phyloP scores from a whole-genome alignment of 306 rosid species.

The Fragaria vesca region DNA sequence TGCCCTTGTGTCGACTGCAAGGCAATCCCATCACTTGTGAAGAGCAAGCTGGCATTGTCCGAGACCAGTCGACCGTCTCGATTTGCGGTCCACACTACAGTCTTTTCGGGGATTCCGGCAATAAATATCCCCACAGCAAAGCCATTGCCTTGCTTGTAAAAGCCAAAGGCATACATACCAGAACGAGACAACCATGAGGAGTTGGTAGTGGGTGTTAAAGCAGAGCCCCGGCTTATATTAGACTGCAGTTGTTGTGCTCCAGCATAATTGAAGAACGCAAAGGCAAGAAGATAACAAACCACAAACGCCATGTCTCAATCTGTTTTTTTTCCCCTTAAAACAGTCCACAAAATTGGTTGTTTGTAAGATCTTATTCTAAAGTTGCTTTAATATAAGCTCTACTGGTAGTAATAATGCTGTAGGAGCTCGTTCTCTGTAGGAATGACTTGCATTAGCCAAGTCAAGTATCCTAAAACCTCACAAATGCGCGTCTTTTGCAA shows the following conservation, averaged over 20 bases:
- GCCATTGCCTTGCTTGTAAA: constrained; percentile 22
- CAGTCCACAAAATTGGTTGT: not conserved
- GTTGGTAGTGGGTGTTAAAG: constrained; percentile 10
- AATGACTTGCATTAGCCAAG: not conserved
- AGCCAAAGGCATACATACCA: constrained; percentile 37
- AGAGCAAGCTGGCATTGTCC: constrained; percentile 10
- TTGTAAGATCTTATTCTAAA: not conserved
- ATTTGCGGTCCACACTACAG: constrained; percentile 33
- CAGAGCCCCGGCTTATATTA: constrained; percentile 17
- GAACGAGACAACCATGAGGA: constrained; percentile 31
- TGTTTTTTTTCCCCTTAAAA: not conserved
- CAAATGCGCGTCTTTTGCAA: not conserved
- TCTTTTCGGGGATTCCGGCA: constrained; percentile 24
- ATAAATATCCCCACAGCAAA: constrained; percentile 22
- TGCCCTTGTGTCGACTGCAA: constrained; percentile 1
- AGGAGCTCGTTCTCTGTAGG: not conserved
- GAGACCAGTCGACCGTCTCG: constrained; percentile 17
- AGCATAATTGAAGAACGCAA: not conserved
- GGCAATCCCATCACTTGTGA: constrained; percentile 21
- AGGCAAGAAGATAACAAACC: not conserved
- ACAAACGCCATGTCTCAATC: not conserved
- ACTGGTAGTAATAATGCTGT: not conserved
- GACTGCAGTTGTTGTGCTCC: constrained; percentile 15
- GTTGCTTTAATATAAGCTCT: not conserved
- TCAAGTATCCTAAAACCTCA: not conserved